These are phyloP conservation scores for Blastobotrys illinoisensis DNA, from an alignment of 1,139 yeast species.

Conservation along the genomic window DNA sequence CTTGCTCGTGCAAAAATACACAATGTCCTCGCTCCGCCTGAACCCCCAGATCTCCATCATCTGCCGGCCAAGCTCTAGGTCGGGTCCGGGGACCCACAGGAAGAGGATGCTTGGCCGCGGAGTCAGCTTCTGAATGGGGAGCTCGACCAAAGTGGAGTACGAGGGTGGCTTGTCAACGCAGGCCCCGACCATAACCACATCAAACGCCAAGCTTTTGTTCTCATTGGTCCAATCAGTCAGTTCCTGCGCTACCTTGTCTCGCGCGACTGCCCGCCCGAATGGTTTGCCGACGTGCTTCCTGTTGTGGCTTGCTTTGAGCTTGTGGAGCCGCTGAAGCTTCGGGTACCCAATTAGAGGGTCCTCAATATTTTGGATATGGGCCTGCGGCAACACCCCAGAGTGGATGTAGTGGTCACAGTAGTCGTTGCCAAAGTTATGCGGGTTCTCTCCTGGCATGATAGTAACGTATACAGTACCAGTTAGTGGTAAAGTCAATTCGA, in stretches of 20 bases:
- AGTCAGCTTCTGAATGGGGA: conserved; percentile 70
- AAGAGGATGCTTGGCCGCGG: conserved; percentile 82
- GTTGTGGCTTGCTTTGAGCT: conserved; percentile 51
- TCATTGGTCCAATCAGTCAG: conserved; percentile 56
- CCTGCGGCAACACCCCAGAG: conserved; percentile 55
- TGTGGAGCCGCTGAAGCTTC: conserved; percentile 61
- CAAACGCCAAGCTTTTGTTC: conserved; percentile 55
- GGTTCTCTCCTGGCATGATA: background rate
- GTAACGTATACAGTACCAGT: too few species aligned
- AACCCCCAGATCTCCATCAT: conserved; percentile 65
- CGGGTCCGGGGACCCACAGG: conserved; percentile 74
- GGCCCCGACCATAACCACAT: conserved; percentile 89
- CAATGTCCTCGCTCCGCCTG: conserved; percentile 81
- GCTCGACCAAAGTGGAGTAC: conserved; percentile 50
- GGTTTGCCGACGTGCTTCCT: conserved; percentile 52
- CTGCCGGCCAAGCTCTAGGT: conserved; percentile 47
- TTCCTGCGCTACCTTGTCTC: conserved; percentile 42
- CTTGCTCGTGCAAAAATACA: conserved; percentile 45
- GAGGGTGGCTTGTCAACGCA: conserved; percentile 61
- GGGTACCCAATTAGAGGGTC: conserved; percentile 82
- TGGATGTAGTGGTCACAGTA: conserved; percentile 66
- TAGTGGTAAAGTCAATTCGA: background rate
- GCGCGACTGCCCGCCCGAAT: conserved; percentile 47
- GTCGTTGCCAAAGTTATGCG: conserved; percentile 48
- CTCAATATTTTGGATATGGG: conserved; percentile 56